phyloP scores from a whole-genome alignment of 805 yeast genomes.

The Pichia occidentalis region DNA sequence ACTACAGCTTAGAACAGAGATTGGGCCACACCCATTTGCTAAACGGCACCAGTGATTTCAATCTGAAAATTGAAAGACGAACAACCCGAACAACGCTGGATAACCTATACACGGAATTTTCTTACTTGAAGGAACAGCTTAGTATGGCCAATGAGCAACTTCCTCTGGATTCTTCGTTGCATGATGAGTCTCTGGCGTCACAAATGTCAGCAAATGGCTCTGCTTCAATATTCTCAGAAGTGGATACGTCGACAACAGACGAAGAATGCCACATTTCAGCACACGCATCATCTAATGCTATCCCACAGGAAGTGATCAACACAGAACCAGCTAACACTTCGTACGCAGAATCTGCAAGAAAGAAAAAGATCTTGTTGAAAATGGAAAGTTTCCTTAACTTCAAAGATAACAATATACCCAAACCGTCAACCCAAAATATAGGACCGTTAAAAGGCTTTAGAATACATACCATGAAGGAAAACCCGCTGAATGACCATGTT shows the following conservation, averaged over 20 bases:
- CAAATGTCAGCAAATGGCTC: conserved; percentile 11
- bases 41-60: not conserved
- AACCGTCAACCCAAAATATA: not conserved
- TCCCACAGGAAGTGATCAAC: too few relatives aligned
- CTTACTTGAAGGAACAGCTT: conserved; percentile 28
- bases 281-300: not conserved
- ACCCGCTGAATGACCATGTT: conserved; percentile 3
- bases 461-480: conserved; percentile 4
- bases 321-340: not conserved
- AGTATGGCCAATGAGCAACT: conserved; percentile 17
- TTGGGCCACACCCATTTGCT: not conserved
- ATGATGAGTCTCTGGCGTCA: not conserved
- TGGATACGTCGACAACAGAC: too few relatives aligned
- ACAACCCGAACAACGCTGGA: conserved; percentile 41
- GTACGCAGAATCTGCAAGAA: not conserved
- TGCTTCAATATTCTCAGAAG: too few relatives aligned
- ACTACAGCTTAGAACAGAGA: not conserved
- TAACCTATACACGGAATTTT: conserved; percentile 36
- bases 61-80: conserved; percentile 36
- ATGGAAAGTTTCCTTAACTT: conserved; percentile 27
- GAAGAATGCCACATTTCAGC: conserved; percentile 1
- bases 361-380: conserved; percentile 20
- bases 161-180: not conserved
- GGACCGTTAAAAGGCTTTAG: conserved; percentile 9
- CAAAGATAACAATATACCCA: not conserved